Evolutionary conservation across 2,329 filamentous ascomycete species (phyloP), one percentile per base, ranked within the genome.

Genomic region (Botrytis medusae): DNA sequence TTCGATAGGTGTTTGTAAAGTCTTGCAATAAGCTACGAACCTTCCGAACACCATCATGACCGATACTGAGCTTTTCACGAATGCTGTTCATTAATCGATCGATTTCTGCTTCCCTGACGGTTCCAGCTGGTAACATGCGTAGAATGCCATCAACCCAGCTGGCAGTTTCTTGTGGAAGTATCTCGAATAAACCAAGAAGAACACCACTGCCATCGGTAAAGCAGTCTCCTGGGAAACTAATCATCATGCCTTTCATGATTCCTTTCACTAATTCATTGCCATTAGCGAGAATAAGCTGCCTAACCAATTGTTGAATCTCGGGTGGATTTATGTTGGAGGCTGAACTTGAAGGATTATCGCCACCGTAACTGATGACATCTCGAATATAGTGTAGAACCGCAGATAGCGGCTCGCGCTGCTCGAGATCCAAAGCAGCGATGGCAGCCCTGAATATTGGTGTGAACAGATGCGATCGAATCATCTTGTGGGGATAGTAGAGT

Each of bases 181-280:
- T 85, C 81, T 97, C 92, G 81, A 99, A 97, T 76, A 98, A 86
- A 5, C 92, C 91, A 74, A 99, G 89, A 70, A 99, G 84, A n/a
- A 97, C 93, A 7, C 94, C 95, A 67, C 94, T 97, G 25, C 94
- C 95, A 81, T 99, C 96, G 0, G 95, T 91, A 80, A 98, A 97
- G 83, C 95, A 98, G 82, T 98, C 96, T 61, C 93, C 90, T 0
- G 96, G 97, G 84, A 99, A 99, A 0, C 92, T 97, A 82, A 98
- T 98, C 95, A 99, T 98, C 95, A 99, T 97, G 74, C 96, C 96
- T 1, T 95, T 96, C 84, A 99, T 87, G 73, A 97, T 91, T 76
- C 95, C 92, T 83, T 97, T 95, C 12, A 96, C 91, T 42, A 99
- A 86, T 72, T 90, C 85, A 79, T 94, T 91, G 54, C 96, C 94